Percentiles rank a stretch among this genome's conserved stretches.
These are phyloP conservation scores for Rhizopogon vesiculosus DNA, from an alignment of 768 basidiomycete genomes.

Conservation along the genomic window DNA sequence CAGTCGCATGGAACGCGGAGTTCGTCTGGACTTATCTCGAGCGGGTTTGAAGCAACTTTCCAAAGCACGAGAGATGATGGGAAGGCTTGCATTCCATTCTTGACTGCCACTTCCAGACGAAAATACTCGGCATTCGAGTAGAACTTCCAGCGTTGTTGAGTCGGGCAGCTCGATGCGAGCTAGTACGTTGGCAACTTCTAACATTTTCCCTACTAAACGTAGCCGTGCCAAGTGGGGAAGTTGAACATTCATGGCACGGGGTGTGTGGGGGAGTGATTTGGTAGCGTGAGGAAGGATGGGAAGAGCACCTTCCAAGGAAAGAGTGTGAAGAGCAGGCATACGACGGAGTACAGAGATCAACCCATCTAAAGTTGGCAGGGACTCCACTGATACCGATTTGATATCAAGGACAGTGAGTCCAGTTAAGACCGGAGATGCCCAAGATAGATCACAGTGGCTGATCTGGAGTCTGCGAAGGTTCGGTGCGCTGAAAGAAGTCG, in stretches of 20 bases:
- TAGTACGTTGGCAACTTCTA: neutral
- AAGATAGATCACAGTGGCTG: conserved; percentile 27
- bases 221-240: neutral
- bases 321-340: conserved; percentile 28
- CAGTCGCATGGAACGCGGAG: neutral
- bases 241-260: neutral
- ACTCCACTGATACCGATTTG: conserved; percentile 17
- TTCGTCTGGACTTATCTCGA: neutral
- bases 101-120: neutral
- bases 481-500: conserved; percentile 17
- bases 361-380: conserved; percentile 26
- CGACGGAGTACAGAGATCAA: conserved; percentile 28
- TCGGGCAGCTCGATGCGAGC: neutral
- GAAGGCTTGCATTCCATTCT: neutral
- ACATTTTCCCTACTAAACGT: neutral
- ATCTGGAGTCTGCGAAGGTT: conserved; percentile 33
- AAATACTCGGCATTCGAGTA: neutral
- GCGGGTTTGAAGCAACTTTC: neutral
- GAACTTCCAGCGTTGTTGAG: neutral
- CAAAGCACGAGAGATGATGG: neutral
- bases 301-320: conserved; percentile 33
- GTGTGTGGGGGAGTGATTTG: neutral
- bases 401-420: conserved; percentile 35
- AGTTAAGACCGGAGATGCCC: conserved; percentile 31
- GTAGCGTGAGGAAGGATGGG: conserved; percentile 10